Base-by-base conservation (phyloP, 2,329 filamentous ascomycete genomes). In the Monosporascus ibericus region DNA sequence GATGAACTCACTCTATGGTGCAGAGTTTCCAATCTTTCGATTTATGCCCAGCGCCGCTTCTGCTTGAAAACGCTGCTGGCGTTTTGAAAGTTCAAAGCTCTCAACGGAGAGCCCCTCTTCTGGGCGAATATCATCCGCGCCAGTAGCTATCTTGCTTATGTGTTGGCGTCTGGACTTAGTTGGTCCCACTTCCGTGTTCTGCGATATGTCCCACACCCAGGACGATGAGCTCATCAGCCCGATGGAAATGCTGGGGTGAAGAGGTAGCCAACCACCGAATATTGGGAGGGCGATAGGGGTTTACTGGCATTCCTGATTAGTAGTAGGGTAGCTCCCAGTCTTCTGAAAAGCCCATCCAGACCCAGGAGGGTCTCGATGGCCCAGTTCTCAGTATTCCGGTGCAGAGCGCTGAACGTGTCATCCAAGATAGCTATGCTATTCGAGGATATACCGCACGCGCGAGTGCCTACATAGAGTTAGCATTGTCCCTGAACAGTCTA, bases 141-240 rank as follows among this genome's bases (percentile, higher is more conserved):
- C 25, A 8, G 51, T n/a, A 40, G 71, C 64, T 42, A 70, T 67
- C 50, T 65, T 67, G 11, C 64, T 61, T 11, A 73, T 66, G 39
- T 67, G 63, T 6, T 65, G 63, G 17, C 61, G 58, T 17, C 65
- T 62, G 2, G 54, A 50, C 44, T 66, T 65, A 76, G 58, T 2
- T 66, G 60, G 6, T 68, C 61, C 63, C 73, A 76, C 11, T 54
- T 2, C 75, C 74, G 55, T 73, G 70, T 27, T 74, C 68, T 8
- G 58, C 52, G 7, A 77, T 66, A 1, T 56, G 60, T 2, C 65
- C 65, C 46, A 66, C 46, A 42, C 67, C 65, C 1, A 78, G 65
- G 4, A 73, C 60, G 17, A 77, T 55, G 11, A 78, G 61, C 6
- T 73, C 63, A 57, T 77, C 72, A 8, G 70, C 71, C 6, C 72